Percentiles rank a stretch among this genome's conserved stretches.
Evolutionary conservation across 768 basidiomycete species (phyloP).

Genomic region (Mycena chlorophos): DNA sequence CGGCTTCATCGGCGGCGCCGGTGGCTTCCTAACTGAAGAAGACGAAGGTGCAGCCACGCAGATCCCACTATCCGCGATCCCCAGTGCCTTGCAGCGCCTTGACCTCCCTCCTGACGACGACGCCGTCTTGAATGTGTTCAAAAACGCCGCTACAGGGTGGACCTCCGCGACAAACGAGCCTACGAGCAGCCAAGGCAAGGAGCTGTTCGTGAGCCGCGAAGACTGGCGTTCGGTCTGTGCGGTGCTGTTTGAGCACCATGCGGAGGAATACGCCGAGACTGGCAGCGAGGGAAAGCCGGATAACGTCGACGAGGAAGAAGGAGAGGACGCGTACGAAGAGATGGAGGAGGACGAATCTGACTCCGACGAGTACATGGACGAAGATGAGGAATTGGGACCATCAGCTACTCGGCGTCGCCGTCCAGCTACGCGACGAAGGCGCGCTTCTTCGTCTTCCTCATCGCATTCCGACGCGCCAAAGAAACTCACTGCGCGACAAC

Average conservation of each 20-base stretch:
- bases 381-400: slow-evolving; percentile 22
- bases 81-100: slow-evolving; percentile 60
- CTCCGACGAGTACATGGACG: slow-evolving; percentile 35
- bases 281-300: slow-evolving; percentile 31
- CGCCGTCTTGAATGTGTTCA: slow-evolving; percentile 71
- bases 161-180: slow-evolving; percentile 28
- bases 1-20: slow-evolving; percentile 28
- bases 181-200: slow-evolving; percentile 20
- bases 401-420: slow-evolving; percentile 23
- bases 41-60: slow-evolving; percentile 23
- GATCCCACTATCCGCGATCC: slow-evolving; percentile 59
- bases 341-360: slow-evolving; percentile 20
- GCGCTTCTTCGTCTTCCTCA: slow-evolving; percentile 2
- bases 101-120: slow-evolving; percentile 71
- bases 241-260: slow-evolving; percentile 57
- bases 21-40: slow-evolving; percentile 28
- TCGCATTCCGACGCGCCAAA: slow-evolving; percentile 11
- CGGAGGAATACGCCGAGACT: slow-evolving; percentile 29
- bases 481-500: slow-evolving; percentile 53
- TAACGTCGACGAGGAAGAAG: slow-evolving; percentile 23
- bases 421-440: slow-evolving; percentile 4
- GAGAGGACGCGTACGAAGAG: slow-evolving; percentile 14
- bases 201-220: slow-evolving; percentile 51
- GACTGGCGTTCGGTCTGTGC: slow-evolving; percentile 85
- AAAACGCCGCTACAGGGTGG: slow-evolving; percentile 78